phyloP scores from a whole-genome alignment of 108 stramenopile species.

The Stephanodiscus minutulus region DNA sequence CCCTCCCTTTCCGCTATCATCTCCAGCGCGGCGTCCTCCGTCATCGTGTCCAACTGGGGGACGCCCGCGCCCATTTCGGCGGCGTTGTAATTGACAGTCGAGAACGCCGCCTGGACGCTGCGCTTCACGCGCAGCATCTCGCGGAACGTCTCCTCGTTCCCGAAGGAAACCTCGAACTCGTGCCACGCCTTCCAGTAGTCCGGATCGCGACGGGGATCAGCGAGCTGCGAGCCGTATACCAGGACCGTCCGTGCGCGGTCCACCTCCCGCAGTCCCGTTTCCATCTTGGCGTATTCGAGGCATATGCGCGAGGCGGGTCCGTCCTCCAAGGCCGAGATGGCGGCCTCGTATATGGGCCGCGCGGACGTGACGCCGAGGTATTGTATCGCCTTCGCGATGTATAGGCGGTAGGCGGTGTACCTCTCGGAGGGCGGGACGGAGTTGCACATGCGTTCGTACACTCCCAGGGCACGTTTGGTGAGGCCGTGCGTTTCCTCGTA shows the following conservation, averaged over 20 bases:
- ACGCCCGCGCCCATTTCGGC: conserved; percentile 71
- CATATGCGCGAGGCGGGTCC: conserved; percentile 81
- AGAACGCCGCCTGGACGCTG: conserved; percentile 91
- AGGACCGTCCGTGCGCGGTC: conserved; percentile 93
- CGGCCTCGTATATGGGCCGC: conserved; percentile 91
- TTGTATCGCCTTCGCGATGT: conserved; percentile 88
- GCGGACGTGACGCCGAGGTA: conserved; percentile 90
- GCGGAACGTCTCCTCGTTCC: conserved; percentile 98
- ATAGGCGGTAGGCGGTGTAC: conserved; percentile 87
- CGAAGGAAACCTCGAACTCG: conserved; percentile 96
- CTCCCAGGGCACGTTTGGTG: conserved; percentile 87
- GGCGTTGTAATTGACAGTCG: conserved; percentile 92
- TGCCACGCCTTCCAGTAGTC: conserved; percentile 96
- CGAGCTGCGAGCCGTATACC: conserved; percentile 94
- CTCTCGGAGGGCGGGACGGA: conserved; percentile 85
- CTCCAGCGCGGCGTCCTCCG: conserved; percentile 83
- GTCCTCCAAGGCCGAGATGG: conserved; percentile 86
- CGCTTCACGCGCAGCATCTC: conserved; percentile 96
- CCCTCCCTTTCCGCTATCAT: conserved; percentile 85
- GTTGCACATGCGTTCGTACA: conserved; percentile 86
- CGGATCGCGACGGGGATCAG: conserved; percentile 87
- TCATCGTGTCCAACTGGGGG: conserved; percentile 55
- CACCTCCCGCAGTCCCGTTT: conserved; percentile 90
- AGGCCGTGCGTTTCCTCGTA: conserved; percentile 96
- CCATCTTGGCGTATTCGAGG: conserved; percentile 92